Base-by-base conservation (phyloP, 2,329 filamentous ascomycete genomes). In the Alternaria incomplexa region DNA sequence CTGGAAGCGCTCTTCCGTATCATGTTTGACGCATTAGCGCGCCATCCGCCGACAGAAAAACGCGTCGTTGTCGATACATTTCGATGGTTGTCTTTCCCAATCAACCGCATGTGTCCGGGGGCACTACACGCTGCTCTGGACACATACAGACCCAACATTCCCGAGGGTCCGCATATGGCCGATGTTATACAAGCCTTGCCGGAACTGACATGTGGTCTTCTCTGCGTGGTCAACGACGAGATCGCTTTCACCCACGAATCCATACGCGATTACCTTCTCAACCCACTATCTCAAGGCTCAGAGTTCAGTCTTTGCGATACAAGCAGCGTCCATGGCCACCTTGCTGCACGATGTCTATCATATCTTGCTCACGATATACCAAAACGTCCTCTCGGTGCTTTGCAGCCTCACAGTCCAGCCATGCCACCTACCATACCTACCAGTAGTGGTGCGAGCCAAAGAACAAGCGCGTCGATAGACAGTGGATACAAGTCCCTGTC, bases 401-500 rank as follows among this genome's bases (percentile, higher is more conserved):
- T 70, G 3, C 63, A 66, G 43, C 73, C 65, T 17, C 58, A 62
- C 6, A 61, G 54, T 25, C 64, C 58, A 52, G 63, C 64, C 17
- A 32, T 58, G 22, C 44, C 60, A 6, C 43, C 64, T 43, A 13
- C 54, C 5, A 40, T 58, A n/a, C 50, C 67, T 6, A 62, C 64
- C 5, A 68, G 67, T 28, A 75, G 73, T 44, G 64, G 67, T 15
- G 66, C 65, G 12, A 76, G 73, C 23, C 66, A 72, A 44, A 62
- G 71, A 15, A 78, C 73, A 9, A 67, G 58, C 52, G 63, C 61
- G 26, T 76, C 75, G 1, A 67, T 61, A n/a, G 75, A 78, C 36
- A 77, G 74, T 40, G 75, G 74, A 20, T 78, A 77, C 65, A 74
- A 73, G 26, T 76, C 73, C 15, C 55, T 72, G 32, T 74, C 68